Conservation (phyloP, 2,329 filamentous ascomycete species). For the Aspergillus viridinutans region DNA sequence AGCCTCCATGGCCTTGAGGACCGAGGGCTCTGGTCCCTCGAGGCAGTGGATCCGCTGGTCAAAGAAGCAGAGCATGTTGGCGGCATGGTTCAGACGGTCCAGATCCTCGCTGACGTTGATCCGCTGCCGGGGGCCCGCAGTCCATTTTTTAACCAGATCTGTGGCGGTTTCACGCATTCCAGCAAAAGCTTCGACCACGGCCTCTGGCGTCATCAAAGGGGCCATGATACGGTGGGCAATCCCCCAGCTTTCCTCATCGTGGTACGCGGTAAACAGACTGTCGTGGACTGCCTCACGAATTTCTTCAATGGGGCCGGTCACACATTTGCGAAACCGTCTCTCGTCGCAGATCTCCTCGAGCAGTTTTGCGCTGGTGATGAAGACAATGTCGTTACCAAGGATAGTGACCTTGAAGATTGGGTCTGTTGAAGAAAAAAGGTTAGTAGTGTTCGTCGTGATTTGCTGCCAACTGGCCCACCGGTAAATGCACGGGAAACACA, state of each 20-base stretch:
- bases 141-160: conserved; percentile 52
- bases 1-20: conserved; percentile 53
- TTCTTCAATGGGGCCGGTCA: conserved; percentile 52
- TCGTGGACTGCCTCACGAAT: conserved; percentile 60
- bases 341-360: conserved; percentile 65
- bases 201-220: conserved; percentile 42
- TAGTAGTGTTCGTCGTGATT: not conserved
- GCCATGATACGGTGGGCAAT: conserved; percentile 54
- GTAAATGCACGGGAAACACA: conserved; percentile 17
- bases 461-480: not conserved
- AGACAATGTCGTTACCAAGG: conserved; percentile 43
- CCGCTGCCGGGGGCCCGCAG: conserved; percentile 33
- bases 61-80: conserved; percentile 49
- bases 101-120: conserved; percentile 49
- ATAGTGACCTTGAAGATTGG: conserved; percentile 57
- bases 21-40: conserved; percentile 44
- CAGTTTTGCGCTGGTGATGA: conserved; percentile 53
- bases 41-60: conserved; percentile 50
- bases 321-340: conserved; percentile 52
- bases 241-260: conserved; percentile 55
- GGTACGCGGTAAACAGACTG: conserved; percentile 61
- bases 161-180: conserved; percentile 49
- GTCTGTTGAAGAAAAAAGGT: conserved; percentile 35
- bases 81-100: conserved; percentile 52
- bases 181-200: conserved; percentile 38